phyloP scores from a whole-genome alignment of 345 rosid genomes.

The Carallia pectinifolia region DNA sequence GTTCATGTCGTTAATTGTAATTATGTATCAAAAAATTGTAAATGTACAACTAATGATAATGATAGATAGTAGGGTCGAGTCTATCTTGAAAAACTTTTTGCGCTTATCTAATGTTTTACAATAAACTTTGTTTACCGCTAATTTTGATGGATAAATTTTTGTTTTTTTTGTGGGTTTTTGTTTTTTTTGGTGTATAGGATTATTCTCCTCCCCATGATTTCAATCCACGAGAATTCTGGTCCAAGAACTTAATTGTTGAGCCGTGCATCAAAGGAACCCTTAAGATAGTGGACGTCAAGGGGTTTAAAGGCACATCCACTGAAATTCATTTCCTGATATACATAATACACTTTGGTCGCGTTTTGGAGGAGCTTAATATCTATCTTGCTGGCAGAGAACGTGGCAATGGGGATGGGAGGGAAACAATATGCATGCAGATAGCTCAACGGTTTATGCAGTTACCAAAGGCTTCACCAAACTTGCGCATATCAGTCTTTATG shows the following conservation, averaged over 20 bases:
- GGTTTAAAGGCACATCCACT: conserved; percentile 19
- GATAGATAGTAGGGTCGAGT: too few species aligned
- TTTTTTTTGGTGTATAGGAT: conserved; percentile 1
- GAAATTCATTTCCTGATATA: conserved; percentile 25
- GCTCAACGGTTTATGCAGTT: conserved; percentile 9
- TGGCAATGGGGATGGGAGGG: neutral
- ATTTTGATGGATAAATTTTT: too few species aligned
- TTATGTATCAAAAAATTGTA: too few species aligned
- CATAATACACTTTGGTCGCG: conserved; percentile 20
- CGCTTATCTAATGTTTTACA: too few species aligned
- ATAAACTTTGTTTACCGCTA: too few species aligned
- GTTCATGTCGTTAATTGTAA: too few species aligned
- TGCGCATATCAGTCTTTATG: conserved; percentile 4
- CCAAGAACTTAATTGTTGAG: neutral
- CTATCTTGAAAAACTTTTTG: neutral
- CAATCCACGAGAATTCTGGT: conserved; percentile 16
- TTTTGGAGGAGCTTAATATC: conserved; percentile 27
- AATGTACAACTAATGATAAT: too few species aligned
- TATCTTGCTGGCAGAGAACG: conserved; percentile 1
- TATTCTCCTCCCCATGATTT: conserved; percentile 17
- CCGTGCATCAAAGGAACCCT: conserved; percentile 30
- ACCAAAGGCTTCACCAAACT: neutral
- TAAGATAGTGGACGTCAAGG: conserved; percentile 36
- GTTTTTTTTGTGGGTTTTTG: neutral
- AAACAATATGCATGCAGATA: neutral